phyloP scores from a whole-genome alignment of 768 basidiomycete genomes.

The Rhizopogon vesiculosus region DNA sequence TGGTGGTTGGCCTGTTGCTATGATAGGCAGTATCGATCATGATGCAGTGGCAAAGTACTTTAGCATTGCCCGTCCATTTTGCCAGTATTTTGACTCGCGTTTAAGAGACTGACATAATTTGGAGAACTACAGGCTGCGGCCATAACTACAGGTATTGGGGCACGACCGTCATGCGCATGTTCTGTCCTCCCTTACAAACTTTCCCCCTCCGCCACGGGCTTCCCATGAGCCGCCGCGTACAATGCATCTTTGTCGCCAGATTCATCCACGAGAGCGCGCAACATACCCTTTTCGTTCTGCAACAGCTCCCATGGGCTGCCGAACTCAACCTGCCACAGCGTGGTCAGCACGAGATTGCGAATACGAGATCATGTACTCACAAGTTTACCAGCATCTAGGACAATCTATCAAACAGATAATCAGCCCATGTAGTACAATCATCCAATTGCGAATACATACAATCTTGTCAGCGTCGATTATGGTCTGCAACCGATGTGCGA shows the following conservation, averaged over 20 bases:
- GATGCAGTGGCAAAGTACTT: too few relatives aligned
- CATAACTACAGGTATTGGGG: too few relatives aligned
- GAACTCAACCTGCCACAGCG: conserved; percentile 37
- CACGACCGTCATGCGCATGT: too few relatives aligned
- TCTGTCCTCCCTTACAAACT: too few relatives aligned
- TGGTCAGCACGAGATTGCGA: background rate
- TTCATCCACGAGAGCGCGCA: conserved; percentile 42
- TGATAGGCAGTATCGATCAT: too few relatives aligned
- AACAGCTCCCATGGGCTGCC: conserved; percentile 48
- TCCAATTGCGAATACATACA: conserved; percentile 20
- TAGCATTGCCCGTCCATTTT: too few relatives aligned
- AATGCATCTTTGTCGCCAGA: conserved; percentile 39
- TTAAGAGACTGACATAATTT: too few relatives aligned
- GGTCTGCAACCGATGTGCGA: conserved; percentile 55
- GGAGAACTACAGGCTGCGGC: too few relatives aligned
- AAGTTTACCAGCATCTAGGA: conserved; percentile 36
- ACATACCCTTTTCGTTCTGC: conserved; percentile 42
- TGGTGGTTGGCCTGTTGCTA: too few relatives aligned
- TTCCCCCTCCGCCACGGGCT: background rate
- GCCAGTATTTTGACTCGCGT: too few relatives aligned
- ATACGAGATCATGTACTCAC: conserved; percentile 21
- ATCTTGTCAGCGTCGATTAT: conserved; percentile 63
- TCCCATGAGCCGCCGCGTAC: conserved; percentile 31
- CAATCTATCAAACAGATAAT: conserved; percentile 27
- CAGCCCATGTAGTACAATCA: conserved; percentile 1